These are phyloP conservation scores for Colletotrichum godetiae DNA, from an alignment of 2,329 filamentous ascomycete genomes.

Conservation along the genomic window DNA sequence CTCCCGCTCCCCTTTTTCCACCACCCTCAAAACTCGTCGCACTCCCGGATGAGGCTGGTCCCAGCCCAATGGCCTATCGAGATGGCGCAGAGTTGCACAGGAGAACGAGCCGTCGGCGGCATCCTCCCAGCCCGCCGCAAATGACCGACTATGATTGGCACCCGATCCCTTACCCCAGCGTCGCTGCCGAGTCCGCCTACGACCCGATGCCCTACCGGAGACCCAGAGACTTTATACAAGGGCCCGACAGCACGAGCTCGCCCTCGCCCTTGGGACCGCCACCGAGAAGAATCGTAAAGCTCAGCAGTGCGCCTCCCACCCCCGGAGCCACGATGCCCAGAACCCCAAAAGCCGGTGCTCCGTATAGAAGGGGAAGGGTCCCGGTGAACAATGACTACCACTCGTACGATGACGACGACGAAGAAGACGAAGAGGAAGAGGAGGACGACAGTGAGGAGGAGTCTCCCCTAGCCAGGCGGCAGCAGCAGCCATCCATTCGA, in stretches of 20 bases:
- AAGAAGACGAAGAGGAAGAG: slow-evolving; percentile 40
- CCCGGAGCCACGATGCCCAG: slow-evolving; percentile 30
- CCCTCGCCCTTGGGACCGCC: slow-evolving; percentile 40
- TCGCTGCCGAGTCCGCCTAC: slow-evolving; percentile 39
- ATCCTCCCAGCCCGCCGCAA: slow-evolving; percentile 38
- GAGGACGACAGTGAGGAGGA: neutral
- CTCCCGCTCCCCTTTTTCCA: neutral
- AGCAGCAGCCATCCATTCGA: slow-evolving; percentile 37
- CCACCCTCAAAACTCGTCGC: neutral
- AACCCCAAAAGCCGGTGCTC: slow-evolving; percentile 14
- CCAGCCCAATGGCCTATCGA: slow-evolving; percentile 36
- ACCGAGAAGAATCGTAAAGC: slow-evolving; percentile 31
- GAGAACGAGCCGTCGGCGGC: slow-evolving; percentile 29
- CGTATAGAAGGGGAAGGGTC: slow-evolving; percentile 30
- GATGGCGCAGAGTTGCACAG: slow-evolving; percentile 37
- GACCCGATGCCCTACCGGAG: slow-evolving; percentile 50
- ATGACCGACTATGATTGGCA: slow-evolving; percentile 46
- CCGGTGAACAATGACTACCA: slow-evolving; percentile 19
- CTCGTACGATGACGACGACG: slow-evolving; percentile 23
- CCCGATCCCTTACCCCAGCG: slow-evolving; percentile 7
- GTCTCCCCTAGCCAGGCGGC: neutral
- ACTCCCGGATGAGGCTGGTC: slow-evolving; percentile 33
- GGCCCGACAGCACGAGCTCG: slow-evolving; percentile 44
- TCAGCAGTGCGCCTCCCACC: slow-evolving; percentile 28
- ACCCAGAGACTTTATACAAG: slow-evolving; percentile 43